Evolutionary conservation across 2,329 filamentous ascomycete genomes (phyloP).

Genomic region (Cercospora sesami): DNA sequence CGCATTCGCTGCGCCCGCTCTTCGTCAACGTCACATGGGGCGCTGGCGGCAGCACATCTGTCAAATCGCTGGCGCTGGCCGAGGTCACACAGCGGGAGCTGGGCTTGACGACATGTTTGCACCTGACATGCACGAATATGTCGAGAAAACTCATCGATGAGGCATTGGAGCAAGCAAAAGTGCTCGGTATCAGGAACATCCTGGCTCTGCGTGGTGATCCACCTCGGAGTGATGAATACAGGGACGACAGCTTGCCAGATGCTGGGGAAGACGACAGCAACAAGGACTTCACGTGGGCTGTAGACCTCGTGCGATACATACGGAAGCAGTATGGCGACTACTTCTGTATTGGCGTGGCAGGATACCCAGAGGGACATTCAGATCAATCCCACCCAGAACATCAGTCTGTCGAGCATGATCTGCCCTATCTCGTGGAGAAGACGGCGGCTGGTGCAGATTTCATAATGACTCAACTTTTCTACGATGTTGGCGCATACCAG

Average conservation of each 20-base stretch:
- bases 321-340: constrained; percentile 82
- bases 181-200: constrained; percentile 88
- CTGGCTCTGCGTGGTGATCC: constrained; percentile 89
- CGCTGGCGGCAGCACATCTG: constrained; percentile 86
- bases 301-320: constrained; percentile 89
- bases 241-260: constrained; percentile 59
- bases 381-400: constrained; percentile 87
- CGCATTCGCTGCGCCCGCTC: constrained; percentile 81
- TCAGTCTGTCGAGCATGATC: constrained; percentile 64
- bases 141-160: constrained; percentile 80
- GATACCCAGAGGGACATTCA: constrained; percentile 92
- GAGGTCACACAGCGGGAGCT: constrained; percentile 93
- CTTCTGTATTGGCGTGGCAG: constrained; percentile 92
- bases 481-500: constrained; percentile 80
- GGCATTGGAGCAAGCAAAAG: constrained; percentile 86
- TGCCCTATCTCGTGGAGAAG: constrained; percentile 89
- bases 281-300: constrained; percentile 82
- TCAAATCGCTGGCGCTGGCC: constrained; percentile 88
- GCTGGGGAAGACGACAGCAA: constrained; percentile 63
- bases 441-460: constrained; percentile 90
- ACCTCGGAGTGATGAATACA: constrained; percentile 84
- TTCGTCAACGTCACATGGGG: constrained; percentile 99
- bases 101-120: constrained; percentile 89
- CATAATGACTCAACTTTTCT: constrained; percentile 98
- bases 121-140: constrained; percentile 98